Evolutionary conservation across 257 asterid genomes (phyloP).

Genomic region (Fraxinus anomala): DNA sequence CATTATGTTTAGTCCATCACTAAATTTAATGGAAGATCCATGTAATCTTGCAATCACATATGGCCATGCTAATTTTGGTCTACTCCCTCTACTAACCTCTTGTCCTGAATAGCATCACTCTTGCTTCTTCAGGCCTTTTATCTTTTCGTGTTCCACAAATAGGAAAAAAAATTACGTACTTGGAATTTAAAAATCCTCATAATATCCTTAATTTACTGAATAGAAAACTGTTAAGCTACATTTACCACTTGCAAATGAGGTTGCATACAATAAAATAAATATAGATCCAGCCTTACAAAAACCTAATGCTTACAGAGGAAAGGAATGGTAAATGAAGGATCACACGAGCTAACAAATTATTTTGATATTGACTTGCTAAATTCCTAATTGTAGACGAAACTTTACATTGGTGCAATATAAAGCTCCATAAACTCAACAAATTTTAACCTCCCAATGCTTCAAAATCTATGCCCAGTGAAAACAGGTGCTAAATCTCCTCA

Average conservation of each 20-base stretch:
- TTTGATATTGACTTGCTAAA: neutral
- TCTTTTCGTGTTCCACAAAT: neutral
- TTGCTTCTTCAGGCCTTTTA: neutral
- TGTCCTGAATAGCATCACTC: neutral
- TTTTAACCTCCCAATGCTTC: conserved; percentile 6
- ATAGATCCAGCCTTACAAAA: neutral
- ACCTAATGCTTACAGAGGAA: conserved; percentile 2
- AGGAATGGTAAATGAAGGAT: conserved; percentile 17
- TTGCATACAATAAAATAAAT: neutral
- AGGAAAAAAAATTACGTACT: neutral
- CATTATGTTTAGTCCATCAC: neutral
- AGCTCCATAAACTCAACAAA: conserved; percentile 13
- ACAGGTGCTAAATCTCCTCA: neutral
- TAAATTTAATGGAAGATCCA: neutral
- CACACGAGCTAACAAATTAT: conserved; percentile 21
- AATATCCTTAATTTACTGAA: neutral
- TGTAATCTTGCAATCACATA: neutral
- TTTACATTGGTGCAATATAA: neutral
- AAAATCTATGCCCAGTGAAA: neutral
- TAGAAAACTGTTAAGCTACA: neutral
- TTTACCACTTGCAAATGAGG: conserved; percentile 16
- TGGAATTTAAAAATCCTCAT: neutral
- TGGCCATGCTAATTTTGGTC: neutral
- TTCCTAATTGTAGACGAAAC: conserved; percentile 9
- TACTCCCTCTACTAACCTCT: neutral